Evolutionary conservation across 2,329 filamentous ascomycete genomes (phyloP).

Genomic region (Fusarium mexicanum): DNA sequence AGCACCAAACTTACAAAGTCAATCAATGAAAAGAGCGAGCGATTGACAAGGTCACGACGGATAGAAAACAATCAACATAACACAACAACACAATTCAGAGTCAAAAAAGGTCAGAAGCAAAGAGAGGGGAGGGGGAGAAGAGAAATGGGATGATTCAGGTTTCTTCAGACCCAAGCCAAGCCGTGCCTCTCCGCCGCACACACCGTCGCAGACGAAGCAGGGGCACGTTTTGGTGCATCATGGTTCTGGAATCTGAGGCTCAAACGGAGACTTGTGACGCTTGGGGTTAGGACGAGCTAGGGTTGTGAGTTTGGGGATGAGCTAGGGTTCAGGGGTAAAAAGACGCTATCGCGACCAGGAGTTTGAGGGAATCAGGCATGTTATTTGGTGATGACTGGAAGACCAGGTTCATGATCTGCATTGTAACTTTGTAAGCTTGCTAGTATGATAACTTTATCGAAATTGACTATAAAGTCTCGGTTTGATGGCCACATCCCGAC

Average conservation of each 20-base stretch:
- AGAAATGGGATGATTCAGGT: slow-evolving; percentile 34
- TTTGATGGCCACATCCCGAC: neutral
- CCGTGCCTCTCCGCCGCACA: slow-evolving; percentile 10
- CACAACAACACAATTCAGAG: slow-evolving; percentile 11
- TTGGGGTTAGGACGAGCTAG: slow-evolving; percentile 34
- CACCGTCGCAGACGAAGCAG: slow-evolving; percentile 17
- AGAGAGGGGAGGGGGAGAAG: slow-evolving; percentile 22
- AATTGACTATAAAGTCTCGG: neutral
- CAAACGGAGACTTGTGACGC: slow-evolving; percentile 40
- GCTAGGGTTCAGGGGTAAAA: slow-evolving; percentile 20
- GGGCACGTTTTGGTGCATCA: slow-evolving; percentile 13
- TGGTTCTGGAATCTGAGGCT: slow-evolving; percentile 39
- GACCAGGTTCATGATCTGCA: slow-evolving; percentile 9
- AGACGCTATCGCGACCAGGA: slow-evolving; percentile 23
- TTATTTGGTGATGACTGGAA: neutral
- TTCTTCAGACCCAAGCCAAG: slow-evolving; percentile 1
- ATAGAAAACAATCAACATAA: slow-evolving; percentile 16
- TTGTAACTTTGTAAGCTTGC: neutral
- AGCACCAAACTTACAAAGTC: slow-evolving; percentile 2
- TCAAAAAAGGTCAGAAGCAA: slow-evolving; percentile 9
- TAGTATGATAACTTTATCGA: slow-evolving; percentile 7
- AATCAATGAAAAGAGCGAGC: slow-evolving; percentile 26
- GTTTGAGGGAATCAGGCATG: neutral
- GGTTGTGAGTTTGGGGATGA: slow-evolving; percentile 23
- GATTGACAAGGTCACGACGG: slow-evolving; percentile 27